Conservation (phyloP, 1,139 yeast genomes). For the Neolecta irregularis region DNA sequence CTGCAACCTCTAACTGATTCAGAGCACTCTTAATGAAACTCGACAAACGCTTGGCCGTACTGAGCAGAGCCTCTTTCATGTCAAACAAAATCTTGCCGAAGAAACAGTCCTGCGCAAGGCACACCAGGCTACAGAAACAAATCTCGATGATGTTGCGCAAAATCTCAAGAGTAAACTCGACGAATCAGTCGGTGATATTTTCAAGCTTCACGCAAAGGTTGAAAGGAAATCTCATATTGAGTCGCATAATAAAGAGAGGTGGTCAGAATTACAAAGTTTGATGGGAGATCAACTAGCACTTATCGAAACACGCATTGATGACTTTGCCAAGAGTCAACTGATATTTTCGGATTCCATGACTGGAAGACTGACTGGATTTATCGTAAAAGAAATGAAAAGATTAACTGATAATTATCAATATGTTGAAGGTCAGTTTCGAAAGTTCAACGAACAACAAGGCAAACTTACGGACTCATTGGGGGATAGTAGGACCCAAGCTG, state of each 20-base stretch:
- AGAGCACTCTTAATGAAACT: slow-evolving; percentile 17
- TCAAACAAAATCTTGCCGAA: slow-evolving; percentile 15
- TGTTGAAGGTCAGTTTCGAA: slow-evolving; percentile 14
- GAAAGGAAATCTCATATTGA: slow-evolving; percentile 1
- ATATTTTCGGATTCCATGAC: slow-evolving; percentile 3
- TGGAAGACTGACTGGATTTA: slow-evolving; percentile 11
- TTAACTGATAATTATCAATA: slow-evolving; percentile 14
- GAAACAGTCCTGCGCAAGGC: slow-evolving; percentile 22
- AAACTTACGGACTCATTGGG: slow-evolving; percentile 11
- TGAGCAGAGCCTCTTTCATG: slow-evolving; percentile 14
- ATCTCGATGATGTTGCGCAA: slow-evolving; percentile 20
- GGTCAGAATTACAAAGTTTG: not conserved
- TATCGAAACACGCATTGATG: not conserved
- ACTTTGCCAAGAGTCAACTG: slow-evolving; percentile 1
- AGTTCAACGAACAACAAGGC: slow-evolving; percentile 11
- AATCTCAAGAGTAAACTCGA: slow-evolving; percentile 20
- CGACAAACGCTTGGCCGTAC: slow-evolving; percentile 17
- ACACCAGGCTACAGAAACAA: slow-evolving; percentile 22
- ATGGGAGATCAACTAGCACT: too few relatives aligned
- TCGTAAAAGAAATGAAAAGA: slow-evolving; percentile 14
- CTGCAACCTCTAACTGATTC: slow-evolving; percentile 11
- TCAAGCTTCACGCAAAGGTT: slow-evolving; percentile 18
- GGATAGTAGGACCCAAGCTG: slow-evolving; percentile 15
- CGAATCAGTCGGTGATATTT: slow-evolving; percentile 20
- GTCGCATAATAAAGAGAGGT: not conserved